A percentile compares a stretch with the other conserved stretches of the same genome.
Conservation (phyloP, 352 stramenopile genomes). For the Albugo laibachii region DNA sequence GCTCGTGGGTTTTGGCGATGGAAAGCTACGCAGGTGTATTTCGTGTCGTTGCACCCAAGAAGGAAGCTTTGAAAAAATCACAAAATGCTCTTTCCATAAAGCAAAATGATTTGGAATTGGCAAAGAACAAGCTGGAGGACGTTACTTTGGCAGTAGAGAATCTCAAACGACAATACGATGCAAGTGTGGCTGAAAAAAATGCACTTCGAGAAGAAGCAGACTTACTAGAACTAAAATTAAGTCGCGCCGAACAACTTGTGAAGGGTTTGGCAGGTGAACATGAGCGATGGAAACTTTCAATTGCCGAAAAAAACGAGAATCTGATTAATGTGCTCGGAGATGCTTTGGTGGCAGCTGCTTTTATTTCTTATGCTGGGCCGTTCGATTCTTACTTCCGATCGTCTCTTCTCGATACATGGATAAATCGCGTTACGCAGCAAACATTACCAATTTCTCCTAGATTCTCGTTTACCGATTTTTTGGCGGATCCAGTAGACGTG, state of each 20-base stretch:
- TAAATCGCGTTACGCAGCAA: slow-evolving; percentile 67
- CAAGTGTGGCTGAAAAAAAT: slow-evolving; percentile 87
- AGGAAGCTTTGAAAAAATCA: slow-evolving; percentile 71
- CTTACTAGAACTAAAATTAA: slow-evolving; percentile 82
- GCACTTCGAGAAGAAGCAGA: slow-evolving; percentile 84
- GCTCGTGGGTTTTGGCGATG: slow-evolving; percentile 85
- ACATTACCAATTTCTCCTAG: slow-evolving; percentile 63
- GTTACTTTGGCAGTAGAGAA: slow-evolving; percentile 84
- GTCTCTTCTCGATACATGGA: slow-evolving; percentile 77
- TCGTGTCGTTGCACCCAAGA: slow-evolving; percentile 79
- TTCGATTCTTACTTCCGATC: slow-evolving; percentile 86
- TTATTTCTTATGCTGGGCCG: slow-evolving; percentile 89
- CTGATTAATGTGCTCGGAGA: slow-evolving; percentile 84
- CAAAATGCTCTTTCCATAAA: slow-evolving; percentile 73
- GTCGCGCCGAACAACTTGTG: slow-evolving; percentile 87
- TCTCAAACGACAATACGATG: slow-evolving; percentile 84
- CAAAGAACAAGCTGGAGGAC: slow-evolving; percentile 78
- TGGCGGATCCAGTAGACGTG: slow-evolving; percentile 87
- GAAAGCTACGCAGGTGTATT: slow-evolving; percentile 80
- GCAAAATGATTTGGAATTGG: slow-evolving; percentile 72
- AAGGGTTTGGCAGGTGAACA: slow-evolving; percentile 85
- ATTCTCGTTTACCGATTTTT: slow-evolving; percentile 85
- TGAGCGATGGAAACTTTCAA: slow-evolving; percentile 84
- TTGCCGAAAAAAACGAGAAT: slow-evolving; percentile 76
- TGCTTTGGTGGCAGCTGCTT: slow-evolving; percentile 82